Conservation (phyloP, 2,329 filamentous ascomycete genomes). For the Plectosphaerella plurivora region DNA sequence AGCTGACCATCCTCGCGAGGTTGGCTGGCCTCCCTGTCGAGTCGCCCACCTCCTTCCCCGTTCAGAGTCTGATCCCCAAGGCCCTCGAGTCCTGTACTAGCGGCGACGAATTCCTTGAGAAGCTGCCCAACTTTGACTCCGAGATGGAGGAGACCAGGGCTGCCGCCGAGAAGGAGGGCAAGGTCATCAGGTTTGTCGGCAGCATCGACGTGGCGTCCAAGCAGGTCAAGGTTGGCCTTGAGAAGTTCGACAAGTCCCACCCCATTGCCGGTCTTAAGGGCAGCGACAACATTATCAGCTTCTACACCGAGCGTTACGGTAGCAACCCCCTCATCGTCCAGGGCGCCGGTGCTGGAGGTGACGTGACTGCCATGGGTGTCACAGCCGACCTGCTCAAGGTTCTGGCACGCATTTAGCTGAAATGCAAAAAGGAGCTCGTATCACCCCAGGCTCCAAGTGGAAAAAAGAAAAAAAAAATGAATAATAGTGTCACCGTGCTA, state of each 20-base stretch:
- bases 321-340: constrained; percentile 89
- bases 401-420: constrained; percentile 55
- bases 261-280: constrained; percentile 94
- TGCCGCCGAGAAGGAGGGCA: constrained; percentile 80
- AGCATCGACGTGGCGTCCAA: constrained; percentile 82
- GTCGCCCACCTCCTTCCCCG: constrained; percentile 83
- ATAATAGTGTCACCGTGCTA: too few species aligned
- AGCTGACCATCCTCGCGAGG: constrained; percentile 89
- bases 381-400: constrained; percentile 92
- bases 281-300: constrained; percentile 98
- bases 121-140: constrained; percentile 76
- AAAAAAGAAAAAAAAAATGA: too few species aligned
- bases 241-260: constrained; percentile 82
- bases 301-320: constrained; percentile 95
- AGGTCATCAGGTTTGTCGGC: constrained; percentile 91
- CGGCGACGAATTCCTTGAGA: constrained; percentile 81
- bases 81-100: constrained; percentile 73
- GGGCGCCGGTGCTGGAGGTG: constrained; percentile 88
- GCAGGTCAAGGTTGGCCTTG: constrained; percentile 84
- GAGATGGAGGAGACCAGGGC: constrained; percentile 85
- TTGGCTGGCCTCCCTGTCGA: constrained; percentile 77
- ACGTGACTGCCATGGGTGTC: constrained; percentile 97
- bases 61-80: constrained; percentile 87
- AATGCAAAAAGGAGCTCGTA: too few species aligned
- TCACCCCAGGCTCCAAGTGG: neutral